Evolutionary conservation across 176 grass and related monocot genomes (phyloP).

Genomic region (Rhynchospora breviuscula): DNA sequence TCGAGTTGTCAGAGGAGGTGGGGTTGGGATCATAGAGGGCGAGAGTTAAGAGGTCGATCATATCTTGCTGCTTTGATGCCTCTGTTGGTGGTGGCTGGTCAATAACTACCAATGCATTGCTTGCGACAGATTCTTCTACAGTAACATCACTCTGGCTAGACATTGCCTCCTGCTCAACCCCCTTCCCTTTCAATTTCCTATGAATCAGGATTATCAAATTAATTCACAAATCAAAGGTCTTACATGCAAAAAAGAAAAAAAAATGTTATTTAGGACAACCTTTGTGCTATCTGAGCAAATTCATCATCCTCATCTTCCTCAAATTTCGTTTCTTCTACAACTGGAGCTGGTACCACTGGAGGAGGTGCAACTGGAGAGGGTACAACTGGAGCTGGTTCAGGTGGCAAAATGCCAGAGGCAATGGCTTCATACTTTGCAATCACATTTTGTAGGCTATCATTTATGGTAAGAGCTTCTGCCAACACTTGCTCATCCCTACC

Average conservation of each 20-base stretch:
- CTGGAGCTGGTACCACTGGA: conserved; percentile 24
- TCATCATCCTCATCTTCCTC: conserved; percentile 72
- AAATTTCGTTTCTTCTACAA: conserved; percentile 22
- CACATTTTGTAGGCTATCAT: conserved; percentile 66
- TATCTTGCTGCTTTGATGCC: conserved; percentile 51
- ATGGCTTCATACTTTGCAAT: conserved; percentile 63
- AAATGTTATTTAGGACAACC: conserved; percentile 34
- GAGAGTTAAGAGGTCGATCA: conserved; percentile 81
- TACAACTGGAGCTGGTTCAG: conserved; percentile 37
- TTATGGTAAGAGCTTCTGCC: conserved; percentile 71
- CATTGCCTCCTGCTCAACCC: conserved; percentile 30
- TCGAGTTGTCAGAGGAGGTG: neutral
- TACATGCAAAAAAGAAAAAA: neutral
- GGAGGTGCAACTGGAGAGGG: conserved; percentile 24
- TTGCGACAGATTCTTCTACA: conserved; percentile 43
- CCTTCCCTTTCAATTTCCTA: conserved; percentile 37
- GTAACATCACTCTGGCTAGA: conserved; percentile 43
- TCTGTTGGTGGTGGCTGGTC: conserved; percentile 39
- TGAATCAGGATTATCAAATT: neutral
- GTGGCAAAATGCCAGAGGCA: conserved; percentile 39
- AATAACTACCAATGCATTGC: conserved; percentile 66
- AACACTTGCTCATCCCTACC: conserved; percentile 73
- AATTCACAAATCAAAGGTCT: neutral
- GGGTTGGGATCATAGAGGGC: conserved; percentile 47
- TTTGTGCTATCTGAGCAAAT: conserved; percentile 64